phyloP scores from a whole-genome alignment of 495 filamentous ascomycete genomes.

The Neurospora africana region DNA sequence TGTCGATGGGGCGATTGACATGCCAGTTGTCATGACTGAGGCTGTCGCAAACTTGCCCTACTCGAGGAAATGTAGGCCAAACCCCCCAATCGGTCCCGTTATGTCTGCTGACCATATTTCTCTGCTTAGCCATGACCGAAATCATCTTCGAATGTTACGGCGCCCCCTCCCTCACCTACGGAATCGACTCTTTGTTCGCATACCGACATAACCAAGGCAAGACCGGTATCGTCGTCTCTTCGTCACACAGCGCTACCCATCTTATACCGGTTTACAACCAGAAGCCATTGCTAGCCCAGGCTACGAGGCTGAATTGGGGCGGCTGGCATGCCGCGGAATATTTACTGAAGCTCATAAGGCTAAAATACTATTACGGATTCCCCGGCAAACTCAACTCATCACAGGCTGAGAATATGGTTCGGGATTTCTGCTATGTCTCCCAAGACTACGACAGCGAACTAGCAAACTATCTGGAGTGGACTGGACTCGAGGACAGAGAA shows the following conservation, averaged over 20 bases:
- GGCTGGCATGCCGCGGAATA: slow-evolving; percentile 83
- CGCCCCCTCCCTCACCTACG: slow-evolving; percentile 78
- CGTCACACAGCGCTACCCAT: slow-evolving; percentile 86
- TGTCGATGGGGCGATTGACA: slow-evolving; percentile 57
- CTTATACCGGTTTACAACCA: slow-evolving; percentile 85
- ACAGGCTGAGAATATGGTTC: slow-evolving; percentile 77
- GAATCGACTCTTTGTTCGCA: slow-evolving; percentile 92
- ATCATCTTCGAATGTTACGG: slow-evolving; percentile 92
- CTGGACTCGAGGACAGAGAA: slow-evolving; percentile 78
- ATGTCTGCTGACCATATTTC: neutral
- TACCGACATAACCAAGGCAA: slow-evolving; percentile 83
- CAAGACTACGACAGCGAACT: slow-evolving; percentile 72
- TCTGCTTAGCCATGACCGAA: slow-evolving; percentile 74
- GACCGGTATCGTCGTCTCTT: slow-evolving; percentile 84
- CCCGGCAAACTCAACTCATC: slow-evolving; percentile 71
- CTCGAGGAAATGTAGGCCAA: slow-evolving; percentile 63
- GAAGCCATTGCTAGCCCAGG: slow-evolving; percentile 71
- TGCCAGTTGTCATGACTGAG: slow-evolving; percentile 93
- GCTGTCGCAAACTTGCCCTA: slow-evolving; percentile 84
- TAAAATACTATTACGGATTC: slow-evolving; percentile 84
- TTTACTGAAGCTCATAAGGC: slow-evolving; percentile 70
- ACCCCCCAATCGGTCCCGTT: neutral
- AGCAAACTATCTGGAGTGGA: slow-evolving; percentile 67
- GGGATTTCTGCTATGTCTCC: slow-evolving; percentile 84
- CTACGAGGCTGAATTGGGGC: slow-evolving; percentile 89